Evolutionary conservation across 768 basidiomycete species (phyloP).

Genomic region (Tulasnella sp.): DNA sequence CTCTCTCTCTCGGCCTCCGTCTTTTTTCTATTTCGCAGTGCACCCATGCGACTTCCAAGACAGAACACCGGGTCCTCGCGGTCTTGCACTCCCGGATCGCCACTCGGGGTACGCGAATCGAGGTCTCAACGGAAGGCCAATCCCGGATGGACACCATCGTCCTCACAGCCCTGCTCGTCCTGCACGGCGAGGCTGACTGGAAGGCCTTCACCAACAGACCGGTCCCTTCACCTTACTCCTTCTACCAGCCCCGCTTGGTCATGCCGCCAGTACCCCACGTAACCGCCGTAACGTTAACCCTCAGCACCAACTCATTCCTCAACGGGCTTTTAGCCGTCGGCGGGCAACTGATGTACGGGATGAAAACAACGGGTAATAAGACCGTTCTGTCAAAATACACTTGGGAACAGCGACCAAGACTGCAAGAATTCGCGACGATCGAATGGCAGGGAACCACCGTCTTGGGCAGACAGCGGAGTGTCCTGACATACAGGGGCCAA

Average conservation of each 20-base stretch:
- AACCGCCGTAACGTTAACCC: constrained; percentile 20
- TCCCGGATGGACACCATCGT: constrained; percentile 23
- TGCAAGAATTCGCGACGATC: constrained; percentile 24
- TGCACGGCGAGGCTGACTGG: constrained; percentile 24
- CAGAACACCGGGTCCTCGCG: constrained; percentile 12
- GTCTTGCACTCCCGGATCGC: constrained; percentile 24
- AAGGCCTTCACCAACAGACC: constrained; percentile 12
- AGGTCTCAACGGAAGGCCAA: constrained; percentile 17
- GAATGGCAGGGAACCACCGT: constrained; percentile 16
- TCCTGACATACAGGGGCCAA: constrained; percentile 18
- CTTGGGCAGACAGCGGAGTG: constrained; percentile 2
- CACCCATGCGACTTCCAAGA: not conserved
- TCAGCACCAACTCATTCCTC: constrained; percentile 17
- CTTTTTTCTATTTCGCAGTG: not conserved
- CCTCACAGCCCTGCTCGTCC: constrained; percentile 24
- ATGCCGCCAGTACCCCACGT: constrained; percentile 13
- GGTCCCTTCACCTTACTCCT: constrained; percentile 5
- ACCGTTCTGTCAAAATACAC: constrained; percentile 21
- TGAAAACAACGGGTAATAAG: constrained; percentile 22
- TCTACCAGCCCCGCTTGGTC: constrained; percentile 18
- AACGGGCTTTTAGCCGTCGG: constrained; percentile 23
- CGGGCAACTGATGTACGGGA: constrained; percentile 22
- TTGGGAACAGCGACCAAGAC: constrained; percentile 17
- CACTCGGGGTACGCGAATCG: constrained; percentile 20
- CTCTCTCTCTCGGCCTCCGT: not conserved